These are phyloP conservation scores for Fulvia fulva DNA, from an alignment of 2,329 filamentous ascomycete species.

Conservation along the genomic window DNA sequence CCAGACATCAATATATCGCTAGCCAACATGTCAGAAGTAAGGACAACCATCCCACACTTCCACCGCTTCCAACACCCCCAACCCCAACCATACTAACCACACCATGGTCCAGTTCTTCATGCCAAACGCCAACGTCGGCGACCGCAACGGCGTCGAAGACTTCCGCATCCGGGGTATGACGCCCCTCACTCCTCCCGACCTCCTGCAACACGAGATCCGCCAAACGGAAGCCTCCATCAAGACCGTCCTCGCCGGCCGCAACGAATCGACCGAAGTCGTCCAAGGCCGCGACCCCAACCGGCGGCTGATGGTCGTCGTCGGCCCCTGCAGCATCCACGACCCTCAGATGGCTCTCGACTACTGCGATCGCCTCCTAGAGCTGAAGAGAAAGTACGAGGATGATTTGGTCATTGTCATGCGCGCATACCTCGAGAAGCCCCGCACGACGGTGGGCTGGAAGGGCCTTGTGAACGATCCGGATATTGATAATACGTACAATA, in stretches of 20 bases:
- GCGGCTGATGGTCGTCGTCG: constrained; percentile 74
- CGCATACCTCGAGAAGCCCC: constrained; percentile 95
- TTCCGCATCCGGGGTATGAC: constrained; percentile 59
- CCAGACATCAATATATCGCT: neutral
- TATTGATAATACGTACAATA: constrained; percentile 97
- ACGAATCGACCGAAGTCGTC: constrained; percentile 59
- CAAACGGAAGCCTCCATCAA: constrained; percentile 48
- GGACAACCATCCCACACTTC: neutral
- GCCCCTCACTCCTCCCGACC: constrained; percentile 79
- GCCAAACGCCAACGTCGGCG: constrained; percentile 48
- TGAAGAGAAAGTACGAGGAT: constrained; percentile 83
- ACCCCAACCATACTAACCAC: constrained; percentile 2
- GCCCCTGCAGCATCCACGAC: constrained; percentile 96
- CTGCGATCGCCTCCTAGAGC: constrained; percentile 73
- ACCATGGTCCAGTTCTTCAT: constrained; percentile 45
- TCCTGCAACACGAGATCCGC: constrained; percentile 89
- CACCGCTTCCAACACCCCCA: neutral
- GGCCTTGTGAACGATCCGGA: constrained; percentile 98
- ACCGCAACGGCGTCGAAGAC: constrained; percentile 48
- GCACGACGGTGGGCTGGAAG: constrained; percentile 98
- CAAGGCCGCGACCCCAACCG: constrained; percentile 55
- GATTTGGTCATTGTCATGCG: constrained; percentile 96
- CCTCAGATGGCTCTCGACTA: constrained; percentile 86
- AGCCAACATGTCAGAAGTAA: constrained; percentile 4
- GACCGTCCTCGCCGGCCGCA: constrained; percentile 57